These are phyloP conservation scores for Vitis amurensis DNA, from an alignment of 164 flowering plant genomes.

Conservation along the genomic window DNA sequence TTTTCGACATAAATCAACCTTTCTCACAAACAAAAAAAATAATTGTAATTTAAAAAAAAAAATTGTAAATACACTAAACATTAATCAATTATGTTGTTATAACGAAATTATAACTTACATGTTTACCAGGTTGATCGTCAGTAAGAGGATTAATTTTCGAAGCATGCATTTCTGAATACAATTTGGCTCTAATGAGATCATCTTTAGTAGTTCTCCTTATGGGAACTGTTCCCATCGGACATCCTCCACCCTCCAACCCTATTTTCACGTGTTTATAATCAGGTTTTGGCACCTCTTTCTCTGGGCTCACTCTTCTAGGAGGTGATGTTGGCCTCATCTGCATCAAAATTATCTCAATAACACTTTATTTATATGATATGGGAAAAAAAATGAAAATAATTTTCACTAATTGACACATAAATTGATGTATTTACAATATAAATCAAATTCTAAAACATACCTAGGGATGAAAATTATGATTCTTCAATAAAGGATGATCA, in stretches of 20 bases:
- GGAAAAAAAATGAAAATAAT: no score
- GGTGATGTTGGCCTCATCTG: constrained; percentile 5
- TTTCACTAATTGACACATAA: no score
- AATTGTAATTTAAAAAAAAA: no score
- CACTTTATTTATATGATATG: neutral
- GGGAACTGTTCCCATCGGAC: constrained; percentile 13
- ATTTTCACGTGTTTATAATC: neutral
- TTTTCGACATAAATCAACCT: no score
- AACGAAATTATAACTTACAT: neutral
- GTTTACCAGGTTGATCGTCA: neutral
- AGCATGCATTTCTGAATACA: neutral
- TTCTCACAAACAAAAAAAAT: no score
- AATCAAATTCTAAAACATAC: neutral
- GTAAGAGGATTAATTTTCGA: neutral
- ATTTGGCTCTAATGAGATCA: constrained; percentile 2
- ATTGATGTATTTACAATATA: no score
- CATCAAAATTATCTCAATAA: neutral
- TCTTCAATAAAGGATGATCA: no score
- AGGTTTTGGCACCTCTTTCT: neutral
- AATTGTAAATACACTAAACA: no score
- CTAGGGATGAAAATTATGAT: constrained; percentile 3
- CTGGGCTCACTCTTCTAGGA: neutral
- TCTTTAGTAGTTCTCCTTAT: constrained; percentile 14
- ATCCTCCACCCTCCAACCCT: constrained; percentile 1
- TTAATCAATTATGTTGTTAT: no score